phyloP scores from a whole-genome alignment of 129 eudicot genomes.

The Artemisia tridentata region DNA sequence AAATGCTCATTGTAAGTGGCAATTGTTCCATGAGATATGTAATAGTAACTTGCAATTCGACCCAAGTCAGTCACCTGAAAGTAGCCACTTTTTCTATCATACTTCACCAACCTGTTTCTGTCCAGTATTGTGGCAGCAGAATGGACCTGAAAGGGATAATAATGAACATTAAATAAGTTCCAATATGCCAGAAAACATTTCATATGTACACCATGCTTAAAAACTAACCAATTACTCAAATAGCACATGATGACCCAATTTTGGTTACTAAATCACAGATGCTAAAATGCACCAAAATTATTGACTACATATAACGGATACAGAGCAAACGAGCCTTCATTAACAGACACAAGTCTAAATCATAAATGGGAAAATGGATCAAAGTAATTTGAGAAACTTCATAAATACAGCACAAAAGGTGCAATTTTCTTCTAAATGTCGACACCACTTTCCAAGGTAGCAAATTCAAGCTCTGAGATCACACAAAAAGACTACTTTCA shows the following conservation, averaged over 20 bases:
- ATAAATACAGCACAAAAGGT: slow-evolving; percentile 7
- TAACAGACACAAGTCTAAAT: not conserved
- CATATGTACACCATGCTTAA: not conserved
- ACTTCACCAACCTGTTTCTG: slow-evolving; percentile 77
- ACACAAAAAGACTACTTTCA: not conserved
- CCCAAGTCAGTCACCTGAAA: slow-evolving; percentile 96
- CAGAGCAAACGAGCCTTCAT: not conserved
- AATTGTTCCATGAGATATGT: slow-evolving; percentile 89
- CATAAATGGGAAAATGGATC: not conserved
- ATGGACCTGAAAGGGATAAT: slow-evolving; percentile 60
- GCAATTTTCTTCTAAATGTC: not conserved
- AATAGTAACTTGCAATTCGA: slow-evolving; percentile 90
- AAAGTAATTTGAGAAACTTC: not conserved
- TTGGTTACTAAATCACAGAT: not conserved
- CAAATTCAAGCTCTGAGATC: not conserved
- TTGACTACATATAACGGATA: not conserved
- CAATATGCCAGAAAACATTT: not conserved
- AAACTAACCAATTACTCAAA: not conserved
- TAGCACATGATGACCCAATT: not conserved
- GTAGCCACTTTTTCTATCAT: slow-evolving; percentile 92
- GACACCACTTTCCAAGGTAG: not conserved
- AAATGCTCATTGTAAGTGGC: slow-evolving; percentile 93
- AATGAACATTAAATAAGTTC: slow-evolving; percentile 1
- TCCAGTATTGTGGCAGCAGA: slow-evolving; percentile 85
- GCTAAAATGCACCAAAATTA: not conserved